A percentile compares a stretch with the other conserved stretches of the same genome.
Evolutionary conservation across 192 early-diverging fungal genomes (phyloP).

Genomic region (Funneliformis geosporum): DNA sequence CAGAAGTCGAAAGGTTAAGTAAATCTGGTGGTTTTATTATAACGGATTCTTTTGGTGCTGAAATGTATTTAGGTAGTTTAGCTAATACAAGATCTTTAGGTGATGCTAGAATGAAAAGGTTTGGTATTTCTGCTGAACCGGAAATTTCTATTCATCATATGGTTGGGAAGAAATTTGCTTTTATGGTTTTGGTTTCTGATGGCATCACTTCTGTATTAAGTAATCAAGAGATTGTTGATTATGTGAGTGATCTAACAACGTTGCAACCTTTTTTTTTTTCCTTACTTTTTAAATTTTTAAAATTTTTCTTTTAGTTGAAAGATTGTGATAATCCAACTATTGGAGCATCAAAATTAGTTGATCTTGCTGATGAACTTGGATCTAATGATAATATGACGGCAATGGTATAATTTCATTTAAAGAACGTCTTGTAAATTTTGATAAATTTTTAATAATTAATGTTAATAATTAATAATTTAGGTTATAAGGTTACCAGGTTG

Average conservation of each 20-base stretch:
- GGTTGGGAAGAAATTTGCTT: conserved; percentile 62
- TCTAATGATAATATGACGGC: conserved; percentile 73
- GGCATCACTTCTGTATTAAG: conserved; percentile 71
- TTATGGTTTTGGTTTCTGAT: conserved; percentile 70
- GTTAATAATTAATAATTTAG: conserved; percentile 33
- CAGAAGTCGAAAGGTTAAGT: conserved; percentile 64
- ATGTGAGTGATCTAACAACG: conserved; percentile 39
- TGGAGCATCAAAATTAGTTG: conserved; percentile 61
- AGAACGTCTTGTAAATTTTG: background rate
- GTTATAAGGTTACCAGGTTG: conserved; percentile 72
- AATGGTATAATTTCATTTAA: conserved; percentile 40
- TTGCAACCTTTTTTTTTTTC: background rate
- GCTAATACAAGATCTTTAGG: conserved; percentile 72
- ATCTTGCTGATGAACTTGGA: conserved; percentile 63
- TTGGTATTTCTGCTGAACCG: conserved; percentile 72
- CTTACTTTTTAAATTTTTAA: background rate
- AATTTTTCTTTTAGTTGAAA: conserved; percentile 47
- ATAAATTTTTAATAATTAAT: background rate
- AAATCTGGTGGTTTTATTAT: conserved; percentile 71
- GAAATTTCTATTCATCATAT: conserved; percentile 59
- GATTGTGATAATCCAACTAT: conserved; percentile 55
- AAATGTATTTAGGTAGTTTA: conserved; percentile 64
- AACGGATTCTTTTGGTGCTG: conserved; percentile 76
- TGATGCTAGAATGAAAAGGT: conserved; percentile 68
- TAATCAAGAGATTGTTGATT: conserved; percentile 74